Evolutionary conservation across 1,139 yeast genomes (phyloP), one percentile per base, ranked within the genome.

Genomic region (Suhomyces kunorum): DNA sequence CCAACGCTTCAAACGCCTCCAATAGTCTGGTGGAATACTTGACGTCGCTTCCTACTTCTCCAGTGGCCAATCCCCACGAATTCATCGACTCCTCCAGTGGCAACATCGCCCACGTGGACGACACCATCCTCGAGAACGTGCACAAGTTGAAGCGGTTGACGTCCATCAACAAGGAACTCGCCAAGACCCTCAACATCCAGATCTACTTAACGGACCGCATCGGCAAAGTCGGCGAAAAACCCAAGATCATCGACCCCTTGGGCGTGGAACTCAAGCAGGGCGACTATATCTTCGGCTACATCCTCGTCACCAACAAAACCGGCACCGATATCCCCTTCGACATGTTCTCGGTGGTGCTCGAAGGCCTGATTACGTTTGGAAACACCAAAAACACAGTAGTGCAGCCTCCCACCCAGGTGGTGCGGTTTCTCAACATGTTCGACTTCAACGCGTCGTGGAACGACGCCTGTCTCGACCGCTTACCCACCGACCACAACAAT

Each of bases 391-490:
- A 43, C 19, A 46, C 56, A 9, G 37, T 50, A 3, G 51, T 52
- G 16, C 54, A 45, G 28, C 54, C 50, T 1, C 57, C 58, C 2
- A 29, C 48, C 6, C 49, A 47, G 15, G 46, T 52, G n/a, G 46
- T 40, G 14, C 53, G 59, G 36, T 66, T 68, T 42, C 52, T 68
- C 16, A 64, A 60, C 36, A 67, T 68, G 74, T 67, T 68, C 46
- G 74, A 68, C 48, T 68, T 67, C 49, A 61, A 61, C 42, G 75
- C 74, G 4, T 64, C 68, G 27, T 69, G 73, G 72, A 66, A 64
- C 41, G 74, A 68, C 42, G 73, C 63, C 0, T 54, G 49, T 38
- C 54, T 66, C 22, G 71, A 67, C 44, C 43, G 68, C 23, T 51
- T 60, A 15, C 46, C 53, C 3, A 51, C 64, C 1, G 71, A 64